phyloP scores from a whole-genome alignment of 2,329 filamentous ascomycete genomes.

The Venturia oleaginea region DNA sequence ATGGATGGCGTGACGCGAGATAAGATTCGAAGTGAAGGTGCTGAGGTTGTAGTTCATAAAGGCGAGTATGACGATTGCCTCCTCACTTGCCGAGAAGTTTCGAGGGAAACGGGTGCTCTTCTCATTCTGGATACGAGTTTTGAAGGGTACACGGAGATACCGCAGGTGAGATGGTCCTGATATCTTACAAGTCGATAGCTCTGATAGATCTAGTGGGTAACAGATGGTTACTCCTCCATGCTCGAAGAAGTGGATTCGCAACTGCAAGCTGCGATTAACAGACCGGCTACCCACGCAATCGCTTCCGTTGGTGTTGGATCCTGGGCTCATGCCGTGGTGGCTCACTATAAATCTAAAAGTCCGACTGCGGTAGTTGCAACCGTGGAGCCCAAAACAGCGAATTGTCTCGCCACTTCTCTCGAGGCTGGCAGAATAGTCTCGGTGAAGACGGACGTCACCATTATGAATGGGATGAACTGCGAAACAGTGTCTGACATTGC shows the following conservation, averaged over 20 bases:
- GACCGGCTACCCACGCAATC: constrained; percentile 43
- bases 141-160: constrained; percentile 56
- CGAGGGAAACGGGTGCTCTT: constrained; percentile 35
- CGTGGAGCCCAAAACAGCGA: constrained; percentile 61
- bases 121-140: constrained; percentile 63
- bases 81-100: constrained; percentile 36
- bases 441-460: constrained; percentile 51
- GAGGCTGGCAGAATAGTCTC: constrained; percentile 38
- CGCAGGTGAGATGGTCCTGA: constrained; percentile 34
- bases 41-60: constrained; percentile 44
- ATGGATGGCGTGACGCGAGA: constrained; percentile 47
- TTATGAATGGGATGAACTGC: constrained; percentile 68
- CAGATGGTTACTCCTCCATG: constrained; percentile 70
- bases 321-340: constrained; percentile 58
- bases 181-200: background rate
- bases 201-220: constrained; percentile 50
- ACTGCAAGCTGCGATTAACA: constrained; percentile 31
- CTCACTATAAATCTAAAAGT: constrained; percentile 49
- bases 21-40: constrained; percentile 54
- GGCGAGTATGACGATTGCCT: constrained; percentile 59
- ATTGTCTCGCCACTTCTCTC: constrained; percentile 49
- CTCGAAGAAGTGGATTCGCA: constrained; percentile 59
- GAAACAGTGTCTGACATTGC: constrained; percentile 58
- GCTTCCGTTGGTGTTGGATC: constrained; percentile 65
- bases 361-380: constrained; percentile 43